Base-by-base conservation (phyloP, 129 eudicot species). In the Logfia minima region DNA sequence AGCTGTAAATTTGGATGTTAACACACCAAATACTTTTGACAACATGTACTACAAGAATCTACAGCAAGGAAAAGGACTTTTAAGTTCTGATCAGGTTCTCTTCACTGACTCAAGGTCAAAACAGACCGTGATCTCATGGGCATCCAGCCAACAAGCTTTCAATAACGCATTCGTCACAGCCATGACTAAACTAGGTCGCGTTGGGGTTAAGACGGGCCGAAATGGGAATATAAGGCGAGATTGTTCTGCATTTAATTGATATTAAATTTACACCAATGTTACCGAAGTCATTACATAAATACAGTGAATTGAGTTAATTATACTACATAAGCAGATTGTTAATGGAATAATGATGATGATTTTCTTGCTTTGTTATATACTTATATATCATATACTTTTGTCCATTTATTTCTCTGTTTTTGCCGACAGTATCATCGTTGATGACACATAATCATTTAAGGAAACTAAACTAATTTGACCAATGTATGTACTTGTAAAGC, bases 1-100 rank as follows among this genome's bases (percentile, higher is more conserved):
- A 66, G 98, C 92, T 62, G 72, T 94, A 39, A 77, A 87, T 77
- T 87, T 94, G 96, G 98, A 94, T 69, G 93, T 96, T 2, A 82
- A 19, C 69, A 91, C 97, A 6, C 97, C 99, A 1, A 84, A 80
- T 52, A 85, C 59, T 10, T 94, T 94, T 74, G 97, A 94, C 81
- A 94, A 94, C 43, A 72, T 60, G 31, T 94, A 91, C 81, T 94
- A 19, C 78, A 66, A 81, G 76, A 91, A 91, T 60, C 89, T 94
- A 24, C 81, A 81, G 55, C 86, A 83, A 29, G 92, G 97, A 17
- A 80, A 85, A 84, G 97, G 99, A 37, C 84, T 94, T 7, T 89
- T 91, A 75, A 86, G 93, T 19, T 94, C 99, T 55, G 99, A 94
- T 65, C 97, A 91, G 63, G 92, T 89, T 75, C 89, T 91, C 22